Evolutionary conservation across 192 early-diverging fungal genomes (phyloP), one percentile per base, ranked within the genome.

Genomic region (Linnemannia zychae): DNA sequence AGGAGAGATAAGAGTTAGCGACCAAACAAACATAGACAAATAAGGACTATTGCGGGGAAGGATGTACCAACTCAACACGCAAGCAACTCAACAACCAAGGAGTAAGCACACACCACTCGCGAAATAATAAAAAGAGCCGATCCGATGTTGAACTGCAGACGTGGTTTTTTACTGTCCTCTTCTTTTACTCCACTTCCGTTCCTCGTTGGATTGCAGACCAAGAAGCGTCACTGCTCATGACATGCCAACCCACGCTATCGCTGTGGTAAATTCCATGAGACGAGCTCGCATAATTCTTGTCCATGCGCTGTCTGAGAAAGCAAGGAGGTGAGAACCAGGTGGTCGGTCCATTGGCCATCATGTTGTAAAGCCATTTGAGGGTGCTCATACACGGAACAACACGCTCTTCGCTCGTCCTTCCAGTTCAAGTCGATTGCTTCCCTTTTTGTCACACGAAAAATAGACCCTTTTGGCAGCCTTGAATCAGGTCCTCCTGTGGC

Each of bases 11-110:
- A 48, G 22, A 44, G 7, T 40, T 33, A 28, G 24, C 37, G 48
- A 71, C 7, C 17, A 46, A 38, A 46, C 20, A 71, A 24, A 63
- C 31, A 57, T 53, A 15, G 31, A 57, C 12, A 73, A 50, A 73
- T 37, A 73, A 73, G 53, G 71, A 16, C 46, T 66, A 60, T 66
- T 18, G 74, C 60, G 74, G 57, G 57, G 74, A 76, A 44, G 34
- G 18, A 40, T 7, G 20, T 18, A n/a, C 1, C 52, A 57, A 24
- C n/a, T 57, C 1, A 24, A 7, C 22, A 57, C 52, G 24, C 52
- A 1, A 20, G 22, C n/a, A 6, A 52, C 20, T 0, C n/a, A 57
- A 31, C 3, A 11, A 60, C 53, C 12, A 5, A 63, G 3, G 15
- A 52, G 22, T 16, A 3, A 57, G 22, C 52, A 24, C 48, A 57